Evolutionary conservation across 177 flowering plant species (phyloP), one percentile per base, ranked within the genome.

Genomic region (Tripterygium wilfordii): DNA sequence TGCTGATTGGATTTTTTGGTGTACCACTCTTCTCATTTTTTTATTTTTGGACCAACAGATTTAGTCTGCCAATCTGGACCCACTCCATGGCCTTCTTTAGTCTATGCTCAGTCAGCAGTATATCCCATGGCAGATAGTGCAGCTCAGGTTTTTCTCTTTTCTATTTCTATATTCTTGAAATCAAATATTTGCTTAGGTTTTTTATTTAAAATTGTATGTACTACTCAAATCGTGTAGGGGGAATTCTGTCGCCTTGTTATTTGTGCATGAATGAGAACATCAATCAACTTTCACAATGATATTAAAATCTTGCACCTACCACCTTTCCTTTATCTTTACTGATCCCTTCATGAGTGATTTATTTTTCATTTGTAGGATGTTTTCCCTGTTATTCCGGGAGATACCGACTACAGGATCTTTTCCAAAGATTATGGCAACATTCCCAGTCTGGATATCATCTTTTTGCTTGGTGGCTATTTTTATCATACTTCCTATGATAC

Each of bases 51-150:
- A 38, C 58, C 46, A 26, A 58, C 81, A 92, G 99, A 92, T 83
- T 68, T 92, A 38, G 95, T 92, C 42, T 88, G 96, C 71, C 99
- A 92, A 63, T 88, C 99, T 74, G 99, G 99, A 58, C 99, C 96
- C 59, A 89, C 95, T 43, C 68, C 83, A 32, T 92, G 99, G 99
- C 91, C 99, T 62, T 80, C 99, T 54, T 60, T 8, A 35, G 69
- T 92, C 28, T 92, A 92, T 72, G 78, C 96, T 30, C 70, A 86
- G 58, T 80, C 99, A 56, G 96, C 97, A 42, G 41, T 78, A 35
- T 60, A 84, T 67, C 98, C 98, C 18, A 91, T 91, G 98, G 95
- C 90, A 62, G 71, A 83, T 61, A 91, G 98, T 75, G 88, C 91
- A 31, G 92, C 96, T 44, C 95, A 92, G 96, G 98, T 91, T 63